phyloP scores from a whole-genome alignment of 2,329 filamentous ascomycete species.

The Chaetomium olivaceum region DNA sequence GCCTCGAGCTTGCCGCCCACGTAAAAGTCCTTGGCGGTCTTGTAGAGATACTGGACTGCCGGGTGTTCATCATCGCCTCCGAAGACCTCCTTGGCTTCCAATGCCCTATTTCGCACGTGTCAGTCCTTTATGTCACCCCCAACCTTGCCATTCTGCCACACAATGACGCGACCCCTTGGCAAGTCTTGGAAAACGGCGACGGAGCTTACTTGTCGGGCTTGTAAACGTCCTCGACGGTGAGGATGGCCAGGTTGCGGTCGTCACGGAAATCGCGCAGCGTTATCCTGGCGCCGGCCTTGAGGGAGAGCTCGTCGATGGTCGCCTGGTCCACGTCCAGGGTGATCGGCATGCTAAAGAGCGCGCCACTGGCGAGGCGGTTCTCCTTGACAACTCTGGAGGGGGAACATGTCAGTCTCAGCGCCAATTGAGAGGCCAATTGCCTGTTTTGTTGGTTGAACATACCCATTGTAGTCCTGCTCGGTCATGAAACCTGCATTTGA shows the following conservation, averaged over 20 bases:
- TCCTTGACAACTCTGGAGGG: slow-evolving; percentile 76
- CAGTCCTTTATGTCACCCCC: slow-evolving; percentile 16
- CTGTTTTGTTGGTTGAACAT: slow-evolving; percentile 39
- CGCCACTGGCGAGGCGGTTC: slow-evolving; percentile 82
- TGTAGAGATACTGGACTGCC: slow-evolving; percentile 85
- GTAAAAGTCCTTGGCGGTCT: slow-evolving; percentile 81
- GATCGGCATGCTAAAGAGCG: slow-evolving; percentile 96
- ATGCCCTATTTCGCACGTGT: slow-evolving; percentile 56
- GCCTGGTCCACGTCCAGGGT: slow-evolving; percentile 80
- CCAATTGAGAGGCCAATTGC: slow-evolving; percentile 10
- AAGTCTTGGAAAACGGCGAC: slow-evolving; percentile 8
- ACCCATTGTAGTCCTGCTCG: slow-evolving; percentile 95
- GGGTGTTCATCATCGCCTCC: slow-evolving; percentile 90
- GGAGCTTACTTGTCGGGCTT: slow-evolving; percentile 81
- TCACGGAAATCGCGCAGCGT: slow-evolving; percentile 94
- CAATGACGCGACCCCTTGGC: slow-evolving; percentile 34
- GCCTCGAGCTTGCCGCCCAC: slow-evolving; percentile 95
- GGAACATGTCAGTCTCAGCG: slow-evolving; percentile 32
- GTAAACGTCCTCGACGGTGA: slow-evolving; percentile 96
- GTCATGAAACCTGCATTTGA: slow-evolving; percentile 82
- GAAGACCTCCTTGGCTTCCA: slow-evolving; percentile 93
- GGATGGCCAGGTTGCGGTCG: slow-evolving; percentile 91
- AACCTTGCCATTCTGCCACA: slow-evolving; percentile 26
- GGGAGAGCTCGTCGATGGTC: slow-evolving; percentile 70
- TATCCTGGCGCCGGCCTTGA: slow-evolving; percentile 79